These are phyloP conservation scores for Xylariaceae sp. DNA, from an alignment of 2,329 filamentous ascomycete species.

Conservation along the genomic window DNA sequence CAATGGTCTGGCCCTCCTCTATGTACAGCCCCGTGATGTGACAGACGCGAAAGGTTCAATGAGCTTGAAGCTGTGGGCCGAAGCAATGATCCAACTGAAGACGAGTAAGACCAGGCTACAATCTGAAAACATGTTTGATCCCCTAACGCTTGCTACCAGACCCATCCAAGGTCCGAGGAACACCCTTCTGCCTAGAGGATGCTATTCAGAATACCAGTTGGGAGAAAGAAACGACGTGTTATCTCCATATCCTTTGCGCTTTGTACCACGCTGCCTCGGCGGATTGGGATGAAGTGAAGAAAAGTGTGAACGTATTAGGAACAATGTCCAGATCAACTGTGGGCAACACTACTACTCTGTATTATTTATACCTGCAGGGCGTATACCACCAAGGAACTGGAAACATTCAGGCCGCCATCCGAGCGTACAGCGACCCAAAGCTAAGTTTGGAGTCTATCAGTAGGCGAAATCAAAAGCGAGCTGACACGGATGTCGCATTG, in stretches of 20 bases:
- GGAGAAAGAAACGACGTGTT: slow-evolving; percentile 62
- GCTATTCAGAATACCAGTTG: slow-evolving; percentile 59
- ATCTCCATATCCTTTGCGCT: slow-evolving; percentile 67
- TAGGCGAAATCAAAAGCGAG: slow-evolving; percentile 28
- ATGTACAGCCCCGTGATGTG: slow-evolving; percentile 31
- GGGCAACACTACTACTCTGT: slow-evolving; percentile 46
- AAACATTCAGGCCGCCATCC: slow-evolving; percentile 63
- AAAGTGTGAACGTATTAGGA: slow-evolving; percentile 52
- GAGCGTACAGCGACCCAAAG: slow-evolving; percentile 58
- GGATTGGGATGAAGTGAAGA: slow-evolving; percentile 62
- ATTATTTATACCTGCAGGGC: slow-evolving; percentile 69
- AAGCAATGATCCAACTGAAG: slow-evolving; percentile 33
- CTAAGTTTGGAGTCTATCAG: slow-evolving; percentile 47
- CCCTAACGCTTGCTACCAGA: slow-evolving; percentile 14
- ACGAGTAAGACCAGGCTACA: slow-evolving; percentile 27
- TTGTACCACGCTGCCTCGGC: slow-evolving; percentile 67
- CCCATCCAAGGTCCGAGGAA: slow-evolving; percentile 32
- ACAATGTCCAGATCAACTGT: slow-evolving; percentile 37
- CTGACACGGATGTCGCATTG: slow-evolving; percentile 61
- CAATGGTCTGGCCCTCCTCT: slow-evolving; percentile 45
- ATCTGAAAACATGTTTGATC: slow-evolving; percentile 1
- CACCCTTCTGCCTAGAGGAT: slow-evolving; percentile 51
- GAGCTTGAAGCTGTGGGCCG: slow-evolving; percentile 35
- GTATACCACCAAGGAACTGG: slow-evolving; percentile 75
- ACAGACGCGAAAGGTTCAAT: too few relatives aligned